These are phyloP conservation scores for Corymbia citriodora DNA, from an alignment of 441 rosid species.

Conservation along the genomic window DNA sequence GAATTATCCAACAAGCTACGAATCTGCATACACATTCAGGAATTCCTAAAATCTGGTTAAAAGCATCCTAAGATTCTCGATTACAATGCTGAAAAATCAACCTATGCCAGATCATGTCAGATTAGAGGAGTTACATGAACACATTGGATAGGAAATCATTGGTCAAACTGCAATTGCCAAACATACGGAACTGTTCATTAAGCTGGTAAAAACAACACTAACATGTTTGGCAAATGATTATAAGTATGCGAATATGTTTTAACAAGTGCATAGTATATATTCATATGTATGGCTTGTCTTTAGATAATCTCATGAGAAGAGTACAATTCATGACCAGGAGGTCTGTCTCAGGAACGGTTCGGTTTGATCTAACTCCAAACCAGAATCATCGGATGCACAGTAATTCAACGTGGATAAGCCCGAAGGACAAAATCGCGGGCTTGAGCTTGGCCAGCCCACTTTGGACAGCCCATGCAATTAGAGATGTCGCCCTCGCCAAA, in stretches of 20 bases:
- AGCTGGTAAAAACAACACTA: neutral
- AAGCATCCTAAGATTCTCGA: neutral
- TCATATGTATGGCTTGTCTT: neutral
- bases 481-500: fast-evolving
- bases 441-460: neutral
- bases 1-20: too few species aligned
- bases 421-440: neutral
- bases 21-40: too few species aligned
- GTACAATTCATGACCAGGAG: neutral
- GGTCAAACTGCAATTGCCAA: neutral
- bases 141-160: fast-evolving
- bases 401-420: neutral
- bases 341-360: neutral
- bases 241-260: neutral
- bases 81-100: neutral
- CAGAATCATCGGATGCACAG: neutral
- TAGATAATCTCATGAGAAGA: neutral
- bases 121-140: neutral
- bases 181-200: neutral
- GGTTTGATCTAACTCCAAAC: neutral
- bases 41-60: too few species aligned
- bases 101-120: neutral
- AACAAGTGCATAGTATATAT: neutral
- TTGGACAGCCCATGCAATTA: neutral
- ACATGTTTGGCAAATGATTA: neutral